A percentile compares a stretch with the other conserved stretches of the same genome.
Evolutionary conservation across 805 yeast species (phyloP).

Genomic region (Teunomyces pallodes): DNA sequence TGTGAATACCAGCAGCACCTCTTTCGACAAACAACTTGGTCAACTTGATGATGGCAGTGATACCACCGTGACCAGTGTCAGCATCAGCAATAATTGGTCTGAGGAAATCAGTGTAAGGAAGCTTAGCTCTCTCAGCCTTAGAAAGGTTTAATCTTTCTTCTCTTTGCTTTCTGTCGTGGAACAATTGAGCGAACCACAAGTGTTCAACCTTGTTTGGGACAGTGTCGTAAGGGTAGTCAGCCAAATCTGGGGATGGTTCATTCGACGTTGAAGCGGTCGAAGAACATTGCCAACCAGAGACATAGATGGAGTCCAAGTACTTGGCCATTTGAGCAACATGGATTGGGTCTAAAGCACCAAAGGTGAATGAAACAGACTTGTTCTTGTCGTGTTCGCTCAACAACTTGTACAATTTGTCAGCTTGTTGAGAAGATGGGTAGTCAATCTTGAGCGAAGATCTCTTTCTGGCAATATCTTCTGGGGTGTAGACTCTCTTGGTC

Average conservation of each 20-base stretch:
- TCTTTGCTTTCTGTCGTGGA: conserved; percentile 96
- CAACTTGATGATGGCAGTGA: conserved; percentile 92
- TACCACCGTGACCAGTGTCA: conserved; percentile 99
- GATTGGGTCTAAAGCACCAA: conserved; percentile 94
- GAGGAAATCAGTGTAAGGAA: conserved; percentile 78
- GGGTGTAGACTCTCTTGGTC: conserved; percentile 83
- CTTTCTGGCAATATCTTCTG: conserved; percentile 86
- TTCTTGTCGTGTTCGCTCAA: conserved; percentile 69
- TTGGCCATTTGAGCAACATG: conserved; percentile 97
- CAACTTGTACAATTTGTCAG: conserved; percentile 74
- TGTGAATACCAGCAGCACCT: conserved; percentile 98
- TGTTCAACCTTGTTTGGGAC: conserved; percentile 98
- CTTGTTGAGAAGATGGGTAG: conserved; percentile 75
- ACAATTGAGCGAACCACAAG: conserved; percentile 91
- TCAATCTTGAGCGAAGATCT: conserved; percentile 75
- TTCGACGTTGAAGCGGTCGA: conserved; percentile 96
- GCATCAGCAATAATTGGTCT: conserved; percentile 97
- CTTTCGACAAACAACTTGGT: conserved; percentile 95
- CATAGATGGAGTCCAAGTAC: conserved; percentile 87
- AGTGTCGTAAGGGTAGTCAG: conserved; percentile 98
- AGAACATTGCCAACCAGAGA: conserved; percentile 98
- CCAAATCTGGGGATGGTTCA: conserved; percentile 97
- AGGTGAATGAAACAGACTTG: conserved; percentile 80
- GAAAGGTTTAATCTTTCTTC: conserved; percentile 71
- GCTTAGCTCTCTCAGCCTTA: conserved; percentile 62